Percentiles rank a stretch among this genome's conserved stretches.
phyloP scores from a whole-genome alignment of 164 flowering plant genomes.

The Sextonia rubra region DNA sequence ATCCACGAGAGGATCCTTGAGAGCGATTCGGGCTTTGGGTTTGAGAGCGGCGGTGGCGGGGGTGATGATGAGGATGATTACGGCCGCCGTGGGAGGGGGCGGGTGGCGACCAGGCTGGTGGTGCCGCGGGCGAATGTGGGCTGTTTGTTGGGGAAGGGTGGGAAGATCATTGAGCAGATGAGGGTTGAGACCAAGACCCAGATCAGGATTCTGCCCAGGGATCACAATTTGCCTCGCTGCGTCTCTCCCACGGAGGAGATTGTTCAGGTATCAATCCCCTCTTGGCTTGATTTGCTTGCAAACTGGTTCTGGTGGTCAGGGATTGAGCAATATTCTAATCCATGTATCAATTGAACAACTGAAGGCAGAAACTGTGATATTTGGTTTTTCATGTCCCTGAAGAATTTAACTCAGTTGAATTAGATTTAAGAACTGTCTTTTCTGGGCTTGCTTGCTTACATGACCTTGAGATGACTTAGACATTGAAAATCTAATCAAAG shows the following conservation, averaged over 20 bases:
- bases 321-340: not conserved
- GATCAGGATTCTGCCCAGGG: slow-evolving; percentile 90
- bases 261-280: slow-evolving; percentile 70
- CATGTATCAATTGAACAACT: no score
- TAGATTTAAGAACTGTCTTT: no score
- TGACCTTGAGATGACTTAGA: no score
- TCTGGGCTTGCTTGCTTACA: no score
- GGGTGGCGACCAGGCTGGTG: slow-evolving; percentile 83
- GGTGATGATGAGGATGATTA: slow-evolving; percentile 47
- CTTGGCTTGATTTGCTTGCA: not conserved
- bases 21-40: slow-evolving; percentile 43
- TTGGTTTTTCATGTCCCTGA: no score
- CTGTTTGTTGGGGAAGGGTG: slow-evolving; percentile 91
- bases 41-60: slow-evolving; percentile 25
- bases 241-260: slow-evolving; percentile 83
- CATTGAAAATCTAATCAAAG: no score
- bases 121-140: slow-evolving; percentile 92
- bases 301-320: not conserved
- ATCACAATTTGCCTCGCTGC: slow-evolving; percentile 78
- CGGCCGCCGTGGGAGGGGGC: slow-evolving; percentile 14
- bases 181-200: slow-evolving; percentile 94
- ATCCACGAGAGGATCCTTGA: slow-evolving; percentile 90
- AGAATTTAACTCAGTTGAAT: no score
- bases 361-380: no score
- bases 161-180: slow-evolving; percentile 98